Evolutionary conservation across 2,329 filamentous ascomycete species (phyloP), one percentile per base, ranked within the genome.

Genomic region (Corynespora cassiicola): DNA sequence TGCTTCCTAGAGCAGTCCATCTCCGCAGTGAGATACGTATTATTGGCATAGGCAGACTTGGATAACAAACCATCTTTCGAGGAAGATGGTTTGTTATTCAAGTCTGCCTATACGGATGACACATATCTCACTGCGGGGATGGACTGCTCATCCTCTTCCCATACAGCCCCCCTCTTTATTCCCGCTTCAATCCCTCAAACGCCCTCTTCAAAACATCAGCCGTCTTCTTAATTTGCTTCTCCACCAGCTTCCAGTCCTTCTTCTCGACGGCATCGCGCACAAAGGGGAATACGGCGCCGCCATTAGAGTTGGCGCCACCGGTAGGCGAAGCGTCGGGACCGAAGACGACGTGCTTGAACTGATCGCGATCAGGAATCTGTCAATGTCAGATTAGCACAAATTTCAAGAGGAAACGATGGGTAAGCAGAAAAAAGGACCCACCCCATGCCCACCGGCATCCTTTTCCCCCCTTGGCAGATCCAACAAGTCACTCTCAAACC

Each of bases 291-390:
- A 81, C 81, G 0, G 80, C 80, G 20, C 50, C 47, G 22, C 86
- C 80, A 51, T 85, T 80, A n/a, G n/a, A n/a, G n/a, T n/a, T n/a
- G n/a, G n/a, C n/a, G n/a, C n/a, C n/a, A 23, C 79, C 82, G 21
- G 84, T 85, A 86, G 89, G 91, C 5, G 31, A 47, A 3, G 82
- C 74, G 58, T 89, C 82, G 1, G 94, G 94, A 2, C 88, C 92
- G 63, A 91, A 95, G 39, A 99, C 73, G 60, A 95, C 80, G 69
- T 96, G 94, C 68, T 95, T 96, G 77, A 90, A 99, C 70, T 97
- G 94, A 5, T 87, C 88, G 50, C 92, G 85, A 55, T 89, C 89
- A 24, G 88, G 88, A 4, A 95, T 80, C 65, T 68, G 33, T 36
- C 39, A 4, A 9, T 31, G 6, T 11, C 26, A 15, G 25, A 33